phyloP scores from a whole-genome alignment of 331 rosid species.

The Malus hybrid region DNA sequence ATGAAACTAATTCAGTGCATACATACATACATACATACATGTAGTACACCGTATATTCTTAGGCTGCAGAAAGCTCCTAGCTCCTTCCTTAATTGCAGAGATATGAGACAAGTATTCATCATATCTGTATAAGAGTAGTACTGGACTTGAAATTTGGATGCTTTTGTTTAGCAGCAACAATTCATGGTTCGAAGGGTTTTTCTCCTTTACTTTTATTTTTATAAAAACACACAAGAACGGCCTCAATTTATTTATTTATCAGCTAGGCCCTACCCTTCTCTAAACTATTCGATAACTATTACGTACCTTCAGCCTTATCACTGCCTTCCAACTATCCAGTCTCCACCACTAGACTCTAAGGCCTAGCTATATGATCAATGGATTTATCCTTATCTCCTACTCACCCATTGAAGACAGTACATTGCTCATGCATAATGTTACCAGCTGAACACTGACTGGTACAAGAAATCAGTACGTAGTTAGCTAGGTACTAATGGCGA shows the following conservation, averaged over 20 bases:
- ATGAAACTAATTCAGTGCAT: no score
- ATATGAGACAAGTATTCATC: not conserved
- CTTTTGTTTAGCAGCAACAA: not conserved
- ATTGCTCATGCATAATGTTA: not conserved
- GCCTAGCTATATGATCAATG: not conserved
- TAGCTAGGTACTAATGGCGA: no score
- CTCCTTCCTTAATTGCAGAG: not conserved
- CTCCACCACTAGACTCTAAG: not conserved
- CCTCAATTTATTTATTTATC: not conserved
- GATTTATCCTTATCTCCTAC: not conserved
- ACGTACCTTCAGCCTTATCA: not conserved
- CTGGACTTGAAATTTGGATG: not conserved
- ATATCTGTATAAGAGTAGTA: not conserved
- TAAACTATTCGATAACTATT: not conserved
- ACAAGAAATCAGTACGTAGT: not conserved
- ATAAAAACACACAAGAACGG: not conserved
- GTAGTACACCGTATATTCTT: not conserved
- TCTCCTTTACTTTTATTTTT: not conserved
- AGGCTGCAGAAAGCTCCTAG: not conserved
- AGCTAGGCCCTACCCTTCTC: not conserved
- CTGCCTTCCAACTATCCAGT: not conserved
- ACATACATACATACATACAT: no score
- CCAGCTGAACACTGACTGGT: not conserved
- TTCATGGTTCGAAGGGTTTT: not conserved
- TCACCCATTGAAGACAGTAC: not conserved